These are phyloP conservation scores for Melaleuca quinquenervia DNA, from an alignment of 345 rosid genomes.

Conservation along the genomic window DNA sequence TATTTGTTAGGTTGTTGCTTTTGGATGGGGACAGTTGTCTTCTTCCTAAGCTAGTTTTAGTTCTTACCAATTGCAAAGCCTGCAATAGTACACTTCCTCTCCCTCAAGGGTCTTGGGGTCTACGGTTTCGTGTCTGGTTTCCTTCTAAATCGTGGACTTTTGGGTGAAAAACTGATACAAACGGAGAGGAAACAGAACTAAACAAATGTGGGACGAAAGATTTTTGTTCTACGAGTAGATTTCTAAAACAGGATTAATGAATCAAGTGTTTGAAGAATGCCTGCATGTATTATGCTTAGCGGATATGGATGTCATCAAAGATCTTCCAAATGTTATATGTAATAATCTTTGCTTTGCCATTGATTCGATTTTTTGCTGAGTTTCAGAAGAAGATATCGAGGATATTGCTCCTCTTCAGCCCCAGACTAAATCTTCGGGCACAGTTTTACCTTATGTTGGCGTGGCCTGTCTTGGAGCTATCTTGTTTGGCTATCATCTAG, in stretches of 20 bases:
- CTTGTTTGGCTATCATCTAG: conserved; percentile 93
- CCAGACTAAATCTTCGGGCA: conserved; percentile 49
- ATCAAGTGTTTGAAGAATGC: background rate
- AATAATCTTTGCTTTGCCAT: background rate
- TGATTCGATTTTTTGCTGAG: conserved; percentile 1
- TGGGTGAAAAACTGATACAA: background rate
- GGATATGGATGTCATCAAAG: background rate
- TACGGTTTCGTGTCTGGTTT: background rate
- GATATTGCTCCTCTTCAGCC: conserved; percentile 38
- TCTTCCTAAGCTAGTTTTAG: background rate
- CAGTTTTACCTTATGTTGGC: conserved; percentile 79
- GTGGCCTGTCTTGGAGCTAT: conserved; percentile 97
- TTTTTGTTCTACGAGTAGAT: background rate
- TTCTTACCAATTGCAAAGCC: background rate
- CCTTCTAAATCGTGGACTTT: background rate
- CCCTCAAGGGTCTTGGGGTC: background rate
- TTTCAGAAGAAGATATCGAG: conserved; percentile 60
- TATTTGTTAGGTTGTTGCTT: background rate
- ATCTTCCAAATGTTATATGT: background rate
- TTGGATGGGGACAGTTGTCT: background rate
- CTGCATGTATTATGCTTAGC: background rate
- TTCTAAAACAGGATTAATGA: background rate
- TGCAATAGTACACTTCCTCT: no score
- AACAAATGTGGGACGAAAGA: background rate
- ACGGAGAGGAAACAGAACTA: background rate